Percentiles rank a stretch among this genome's conserved stretches.
phyloP scores from a whole-genome alignment of 108 stramenopile genomes.

The Fistulifera solaris region DNA sequence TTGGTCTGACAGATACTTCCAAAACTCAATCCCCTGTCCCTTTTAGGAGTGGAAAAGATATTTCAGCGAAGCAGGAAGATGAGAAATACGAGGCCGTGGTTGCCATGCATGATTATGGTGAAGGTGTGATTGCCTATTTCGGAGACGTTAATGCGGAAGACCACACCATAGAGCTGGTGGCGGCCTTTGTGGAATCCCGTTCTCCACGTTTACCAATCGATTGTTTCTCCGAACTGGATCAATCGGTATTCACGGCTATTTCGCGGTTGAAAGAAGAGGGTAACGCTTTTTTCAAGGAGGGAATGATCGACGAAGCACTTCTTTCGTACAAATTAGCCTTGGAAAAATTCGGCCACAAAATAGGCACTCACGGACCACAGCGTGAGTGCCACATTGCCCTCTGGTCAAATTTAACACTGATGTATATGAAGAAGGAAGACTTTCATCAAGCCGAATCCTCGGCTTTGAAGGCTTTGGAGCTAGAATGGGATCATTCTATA shows the following conservation, averaged over 20 bases:
- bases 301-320: background rate
- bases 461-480: no score
- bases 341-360: background rate
- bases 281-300: background rate
- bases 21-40: background rate
- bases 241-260: background rate
- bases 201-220: conserved; percentile 5
- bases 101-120: conserved; percentile 8
- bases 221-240: conserved; percentile 3
- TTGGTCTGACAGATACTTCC: background rate
- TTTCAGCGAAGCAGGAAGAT: background rate
- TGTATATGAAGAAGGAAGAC: background rate
- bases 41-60: background rate
- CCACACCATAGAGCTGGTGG: conserved; percentile 1
- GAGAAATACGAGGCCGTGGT: conserved; percentile 9
- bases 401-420: background rate
- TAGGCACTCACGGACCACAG: background rate
- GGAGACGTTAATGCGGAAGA: conserved; percentile 11
- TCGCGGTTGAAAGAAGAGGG: background rate
- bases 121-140: conserved; percentile 4
- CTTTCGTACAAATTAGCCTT: background rate
- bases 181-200: conserved; percentile 12
- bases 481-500: no score
- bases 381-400: background rate
- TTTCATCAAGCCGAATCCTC: no score